Percentiles rank a stretch among this genome's conserved stretches.
These are phyloP conservation scores for Hymenoscyphus salicellus DNA, from an alignment of 2,329 filamentous ascomycete species.

Conservation along the genomic window DNA sequence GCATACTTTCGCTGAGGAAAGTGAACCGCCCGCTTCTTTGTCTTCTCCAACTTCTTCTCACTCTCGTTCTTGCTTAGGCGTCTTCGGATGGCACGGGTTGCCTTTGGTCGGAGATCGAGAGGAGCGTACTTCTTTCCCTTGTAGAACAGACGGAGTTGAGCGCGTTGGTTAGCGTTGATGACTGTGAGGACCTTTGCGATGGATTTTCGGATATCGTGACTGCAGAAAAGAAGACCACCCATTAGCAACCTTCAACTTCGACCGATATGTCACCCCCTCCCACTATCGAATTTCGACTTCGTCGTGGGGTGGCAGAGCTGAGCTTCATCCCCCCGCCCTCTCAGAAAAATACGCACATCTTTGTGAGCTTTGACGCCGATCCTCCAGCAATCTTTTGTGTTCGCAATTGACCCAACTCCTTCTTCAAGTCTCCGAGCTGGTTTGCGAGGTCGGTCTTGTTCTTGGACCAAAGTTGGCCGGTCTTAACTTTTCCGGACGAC, in stretches of 20 bases:
- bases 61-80: slow-evolving; percentile 90
- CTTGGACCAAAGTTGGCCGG: slow-evolving; percentile 96
- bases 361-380: slow-evolving; percentile 91
- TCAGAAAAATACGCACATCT: slow-evolving; percentile 68
- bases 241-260: slow-evolving; percentile 1
- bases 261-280: background rate
- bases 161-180: slow-evolving; percentile 99
- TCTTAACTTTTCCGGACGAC: slow-evolving; percentile 77
- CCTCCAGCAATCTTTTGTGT: slow-evolving; percentile 97
- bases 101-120: slow-evolving; percentile 96
- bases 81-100: slow-evolving; percentile 96
- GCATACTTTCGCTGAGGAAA: slow-evolving; percentile 99
- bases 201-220: slow-evolving; percentile 98
- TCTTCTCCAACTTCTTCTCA: slow-evolving; percentile 81
- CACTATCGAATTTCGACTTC: background rate
- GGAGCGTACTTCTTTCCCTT: slow-evolving; percentile 99
- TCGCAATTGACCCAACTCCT: slow-evolving; percentile 91
- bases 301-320: background rate
- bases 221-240: slow-evolving; percentile 40
- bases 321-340: background rate
- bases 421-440: slow-evolving; percentile 93
- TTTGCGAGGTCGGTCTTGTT: slow-evolving; percentile 97
- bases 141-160: slow-evolving; percentile 98
- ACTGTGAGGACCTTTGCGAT: slow-evolving; percentile 98
- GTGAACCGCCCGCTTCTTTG: slow-evolving; percentile 92